Evolutionary conservation across 768 basidiomycete species (phyloP).

Genomic region (Psilocybe cyanescens): DNA sequence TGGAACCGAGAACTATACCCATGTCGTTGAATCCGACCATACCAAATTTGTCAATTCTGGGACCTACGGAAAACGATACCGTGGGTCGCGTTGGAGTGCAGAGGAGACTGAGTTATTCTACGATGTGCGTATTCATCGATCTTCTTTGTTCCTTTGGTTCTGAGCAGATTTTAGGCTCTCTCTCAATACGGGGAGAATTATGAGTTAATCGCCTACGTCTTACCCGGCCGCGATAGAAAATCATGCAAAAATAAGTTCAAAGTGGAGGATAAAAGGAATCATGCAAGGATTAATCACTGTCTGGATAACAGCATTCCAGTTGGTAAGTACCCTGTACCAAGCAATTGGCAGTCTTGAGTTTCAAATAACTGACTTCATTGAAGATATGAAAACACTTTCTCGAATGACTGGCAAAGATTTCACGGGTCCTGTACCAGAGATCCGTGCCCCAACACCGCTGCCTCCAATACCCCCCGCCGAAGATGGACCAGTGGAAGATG

Average conservation of each 20-base stretch:
- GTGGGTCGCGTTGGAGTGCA: constrained; percentile 87
- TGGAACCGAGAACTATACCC: constrained; percentile 69
- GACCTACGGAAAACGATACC: constrained; percentile 78
- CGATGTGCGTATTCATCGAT: constrained; percentile 53
- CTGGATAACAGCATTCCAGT: constrained; percentile 78
- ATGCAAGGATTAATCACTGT: constrained; percentile 73
- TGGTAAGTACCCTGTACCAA: constrained; percentile 44
- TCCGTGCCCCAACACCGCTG: constrained; percentile 45
- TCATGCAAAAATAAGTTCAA: constrained; percentile 95
- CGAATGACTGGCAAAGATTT: constrained; percentile 88
- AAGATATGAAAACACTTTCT: constrained; percentile 75
- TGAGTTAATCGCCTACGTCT: constrained; percentile 84
- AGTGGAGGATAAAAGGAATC: constrained; percentile 82
- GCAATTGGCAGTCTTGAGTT: neutral
- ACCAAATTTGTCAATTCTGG: constrained; percentile 86
- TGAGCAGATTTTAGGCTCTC: constrained; percentile 62
- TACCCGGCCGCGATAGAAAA: constrained; percentile 85
- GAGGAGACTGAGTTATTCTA: constrained; percentile 91
- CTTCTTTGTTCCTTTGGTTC: constrained; percentile 7
- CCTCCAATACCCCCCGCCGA: constrained; percentile 18
- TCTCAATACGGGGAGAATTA: constrained; percentile 92
- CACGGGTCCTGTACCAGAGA: constrained; percentile 78
- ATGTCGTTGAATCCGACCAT: constrained; percentile 81
- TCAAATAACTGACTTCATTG: neutral
- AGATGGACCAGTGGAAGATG: constrained; percentile 14